These are phyloP conservation scores for Macaranga tanarius DNA, from an alignment of 441 rosid genomes.

Conservation along the genomic window DNA sequence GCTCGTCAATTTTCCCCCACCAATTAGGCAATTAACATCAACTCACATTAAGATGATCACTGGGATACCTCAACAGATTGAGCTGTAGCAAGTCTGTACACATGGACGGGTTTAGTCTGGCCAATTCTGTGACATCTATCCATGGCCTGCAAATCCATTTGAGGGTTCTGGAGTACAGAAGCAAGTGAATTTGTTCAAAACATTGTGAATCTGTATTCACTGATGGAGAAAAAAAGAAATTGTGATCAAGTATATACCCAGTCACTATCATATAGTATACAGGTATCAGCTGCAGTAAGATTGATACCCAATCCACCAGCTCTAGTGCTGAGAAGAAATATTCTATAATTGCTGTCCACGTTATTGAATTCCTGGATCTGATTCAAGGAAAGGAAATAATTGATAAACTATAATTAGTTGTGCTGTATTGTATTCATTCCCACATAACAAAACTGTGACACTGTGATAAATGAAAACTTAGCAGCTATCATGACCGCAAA, in stretches of 20 bases:
- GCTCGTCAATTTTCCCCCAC: constrained; percentile 23
- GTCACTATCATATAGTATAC: constrained; percentile 95
- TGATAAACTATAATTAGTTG: neutral
- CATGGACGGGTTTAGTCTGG: constrained; percentile 98
- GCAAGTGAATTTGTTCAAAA: constrained; percentile 20
- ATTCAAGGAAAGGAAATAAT: constrained; percentile 11
- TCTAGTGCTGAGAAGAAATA: constrained; percentile 94
- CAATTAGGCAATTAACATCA: constrained; percentile 1
- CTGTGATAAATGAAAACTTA: neutral
- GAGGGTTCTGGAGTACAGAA: constrained; percentile 70
- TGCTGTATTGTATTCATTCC: neutral
- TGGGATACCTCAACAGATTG: constrained; percentile 84
- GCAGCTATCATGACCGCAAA: neutral
- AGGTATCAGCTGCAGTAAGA: constrained; percentile 95
- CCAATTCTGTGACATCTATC: constrained; percentile 99
- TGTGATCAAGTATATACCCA: constrained; percentile 53
- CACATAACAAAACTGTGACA: neutral
- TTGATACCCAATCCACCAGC: constrained; percentile 99
- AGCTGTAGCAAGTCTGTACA: constrained; percentile 91
- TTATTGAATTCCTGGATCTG: constrained; percentile 87
- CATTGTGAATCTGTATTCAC: neutral
- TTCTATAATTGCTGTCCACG: constrained; percentile 57
- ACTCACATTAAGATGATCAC: neutral
- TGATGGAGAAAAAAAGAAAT: constrained; percentile 4
- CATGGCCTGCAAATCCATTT: constrained; percentile 99